Base-by-base conservation (phyloP, 2,329 filamentous ascomycete species). In the Penicillium capsulatum region DNA sequence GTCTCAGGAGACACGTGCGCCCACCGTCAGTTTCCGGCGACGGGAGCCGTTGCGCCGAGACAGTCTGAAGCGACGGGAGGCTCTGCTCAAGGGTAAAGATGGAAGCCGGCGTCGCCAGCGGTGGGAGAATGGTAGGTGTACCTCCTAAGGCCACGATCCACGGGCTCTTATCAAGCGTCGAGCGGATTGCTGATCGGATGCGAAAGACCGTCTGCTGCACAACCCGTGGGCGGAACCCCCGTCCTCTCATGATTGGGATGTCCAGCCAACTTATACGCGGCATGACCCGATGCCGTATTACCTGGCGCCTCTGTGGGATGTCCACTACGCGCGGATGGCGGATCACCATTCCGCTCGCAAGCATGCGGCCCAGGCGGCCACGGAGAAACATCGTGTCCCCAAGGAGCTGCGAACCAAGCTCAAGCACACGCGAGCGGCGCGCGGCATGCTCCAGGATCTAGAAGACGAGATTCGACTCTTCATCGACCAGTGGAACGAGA, bases 151-250 rank as follows among this genome's bases (percentile, higher is more conserved):
- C 32, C 22, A 19, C 17, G 16, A 13, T 19, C 35, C 15, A 5
- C 19, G 9, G 4, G 22, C 31, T 13, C 26, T n/a, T 9, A 9
- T 22, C 19, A 9, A 9, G 5, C 19, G 19, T 22, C 9, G 19
- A 22, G 19, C 9, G 19, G 16, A 31, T 6, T 19, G 16, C 29
- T 31, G 29, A 31, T 14, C 8, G 9, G 13, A 10, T 15, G 9
- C 10, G 10, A 6, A 61, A 94, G 91, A 95, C 67, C 88, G 80
- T 50, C 80, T 97, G 47, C 70, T 95, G 40, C 79, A 82, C 65
- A 92, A 97, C 45, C 92, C 92, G 13, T 84, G 92, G 66, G 86
- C 77, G 13, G 80, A 91, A 52, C 87, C 90, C 1, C 92, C 92
- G 0, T 74, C 84, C 31, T 81, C 89, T 0, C 75, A 73, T 42